Conservation (phyloP, 2,329 filamentous ascomycete species). For the Celoporthe dispersa region DNA sequence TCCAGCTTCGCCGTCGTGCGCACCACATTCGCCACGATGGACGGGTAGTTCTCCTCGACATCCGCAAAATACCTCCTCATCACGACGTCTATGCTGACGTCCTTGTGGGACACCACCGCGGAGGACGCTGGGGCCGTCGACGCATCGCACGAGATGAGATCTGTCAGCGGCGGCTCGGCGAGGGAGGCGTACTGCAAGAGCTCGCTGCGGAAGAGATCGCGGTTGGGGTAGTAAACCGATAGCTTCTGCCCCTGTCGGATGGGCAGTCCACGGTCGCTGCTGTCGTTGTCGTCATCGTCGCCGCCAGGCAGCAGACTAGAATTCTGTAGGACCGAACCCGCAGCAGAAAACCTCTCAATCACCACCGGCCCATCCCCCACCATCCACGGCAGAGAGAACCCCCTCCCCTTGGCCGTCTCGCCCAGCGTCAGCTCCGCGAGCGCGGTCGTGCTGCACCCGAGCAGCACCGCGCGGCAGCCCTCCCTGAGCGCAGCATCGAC, state of each 20-base stretch:
- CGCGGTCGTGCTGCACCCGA: constrained; percentile 85
- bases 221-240: constrained; percentile 75
- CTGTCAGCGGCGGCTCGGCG: constrained; percentile 54
- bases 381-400: constrained; percentile 80
- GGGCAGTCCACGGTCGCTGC: background rate
- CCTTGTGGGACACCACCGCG: constrained; percentile 66
- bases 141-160: constrained; percentile 47
- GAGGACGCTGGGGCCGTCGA: constrained; percentile 36
- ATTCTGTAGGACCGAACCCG: background rate
- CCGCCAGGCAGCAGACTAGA: constrained; percentile 23
- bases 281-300: background rate
- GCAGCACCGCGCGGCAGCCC: constrained; percentile 72
- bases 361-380: constrained; percentile 71
- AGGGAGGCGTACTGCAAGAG: constrained; percentile 68
- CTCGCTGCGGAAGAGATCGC: constrained; percentile 85
- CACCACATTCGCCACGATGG: constrained; percentile 94
- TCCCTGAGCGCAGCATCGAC: constrained; percentile 64
- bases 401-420: constrained; percentile 89
- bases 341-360: constrained; percentile 32
- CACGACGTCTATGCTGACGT: constrained; percentile 87
- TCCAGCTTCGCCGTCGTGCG: constrained; percentile 85
- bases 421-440: constrained; percentile 85
- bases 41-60: constrained; percentile 84
- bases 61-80: constrained; percentile 87
- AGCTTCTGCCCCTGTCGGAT: constrained; percentile 29